phyloP scores from a whole-genome alignment of 345 rosid species.

The Corchorus capsularis region DNA sequence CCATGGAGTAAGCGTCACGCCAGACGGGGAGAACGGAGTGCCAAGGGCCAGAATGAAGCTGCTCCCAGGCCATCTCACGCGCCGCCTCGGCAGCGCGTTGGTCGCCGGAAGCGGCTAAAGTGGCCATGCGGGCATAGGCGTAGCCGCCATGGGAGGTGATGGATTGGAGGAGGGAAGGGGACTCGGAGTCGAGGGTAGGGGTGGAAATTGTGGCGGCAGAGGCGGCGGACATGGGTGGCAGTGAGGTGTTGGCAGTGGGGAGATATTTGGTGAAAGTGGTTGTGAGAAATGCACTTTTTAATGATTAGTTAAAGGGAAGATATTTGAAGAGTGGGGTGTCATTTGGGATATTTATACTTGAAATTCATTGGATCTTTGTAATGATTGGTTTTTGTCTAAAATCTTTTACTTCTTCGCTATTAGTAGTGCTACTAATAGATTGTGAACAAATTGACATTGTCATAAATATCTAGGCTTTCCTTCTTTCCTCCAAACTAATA shows the following conservation, averaged over 20 bases:
- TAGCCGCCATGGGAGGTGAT: slow-evolving; percentile 85
- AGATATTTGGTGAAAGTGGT: not conserved
- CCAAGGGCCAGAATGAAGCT: slow-evolving; percentile 98
- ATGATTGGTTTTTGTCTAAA: not conserved
- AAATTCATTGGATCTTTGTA: not conserved
- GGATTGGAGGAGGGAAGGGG: slow-evolving; percentile 54
- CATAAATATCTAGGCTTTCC: too few relatives aligned
- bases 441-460: too few relatives aligned
- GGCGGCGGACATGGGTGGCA: slow-evolving; percentile 33
- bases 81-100: slow-evolving; percentile 92
- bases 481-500: too few relatives aligned
- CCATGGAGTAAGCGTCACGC: slow-evolving; percentile 98
- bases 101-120: slow-evolving; percentile 74
- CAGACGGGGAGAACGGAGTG: slow-evolving; percentile 89
- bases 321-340: not conserved
- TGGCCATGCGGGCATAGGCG: slow-evolving; percentile 73
- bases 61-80: slow-evolving; percentile 99
- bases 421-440: too few relatives aligned
- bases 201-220: slow-evolving; percentile 45
- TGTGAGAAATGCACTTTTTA: too few relatives aligned
- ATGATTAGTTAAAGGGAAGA: not conserved
- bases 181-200: slow-evolving; percentile 71
- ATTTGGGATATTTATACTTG: slow-evolving; percentile 8
- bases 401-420: not conserved
- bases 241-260: too few relatives aligned